Percentiles rank a stretch among this genome's conserved stretches.
phyloP scores from a whole-genome alignment of 495 filamentous ascomycete genomes.

The Neurospora sp. region DNA sequence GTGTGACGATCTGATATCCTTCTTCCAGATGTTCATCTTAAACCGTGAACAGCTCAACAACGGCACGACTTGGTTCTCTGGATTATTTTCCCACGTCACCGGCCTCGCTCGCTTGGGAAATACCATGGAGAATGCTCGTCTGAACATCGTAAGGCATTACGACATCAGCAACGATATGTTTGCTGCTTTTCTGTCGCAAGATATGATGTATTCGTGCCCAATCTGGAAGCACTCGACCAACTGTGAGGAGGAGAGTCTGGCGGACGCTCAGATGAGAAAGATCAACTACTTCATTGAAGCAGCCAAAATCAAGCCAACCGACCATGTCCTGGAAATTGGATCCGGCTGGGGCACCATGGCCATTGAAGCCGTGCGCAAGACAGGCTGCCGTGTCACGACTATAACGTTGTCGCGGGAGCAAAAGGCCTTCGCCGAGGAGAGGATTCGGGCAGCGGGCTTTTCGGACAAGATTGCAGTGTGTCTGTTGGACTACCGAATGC shows the following conservation, averaged over 20 bases:
- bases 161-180: slow-evolving; percentile 70
- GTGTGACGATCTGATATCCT: slow-evolving; percentile 49
- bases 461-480: slow-evolving; percentile 44
- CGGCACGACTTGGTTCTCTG: slow-evolving; percentile 49
- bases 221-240: slow-evolving; percentile 41
- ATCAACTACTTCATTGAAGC: slow-evolving; percentile 50
- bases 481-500: slow-evolving; percentile 50
- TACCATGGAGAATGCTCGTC: slow-evolving; percentile 50
- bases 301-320: slow-evolving; percentile 46
- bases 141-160: slow-evolving; percentile 62
- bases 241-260: slow-evolving; percentile 38
- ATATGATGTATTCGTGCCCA: slow-evolving; percentile 70
- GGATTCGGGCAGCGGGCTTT: slow-evolving; percentile 44
- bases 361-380: slow-evolving; percentile 48
- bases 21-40: slow-evolving; percentile 60
- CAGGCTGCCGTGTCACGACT: slow-evolving; percentile 52
- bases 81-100: slow-evolving; percentile 38
- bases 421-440: slow-evolving; percentile 47
- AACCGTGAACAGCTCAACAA: slow-evolving; percentile 47
- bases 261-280: slow-evolving; percentile 57
- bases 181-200: slow-evolving; percentile 56
- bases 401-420: slow-evolving; percentile 54
- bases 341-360: slow-evolving; percentile 62
- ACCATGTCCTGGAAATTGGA: slow-evolving; percentile 61
- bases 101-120: slow-evolving; percentile 49